These are phyloP conservation scores for Trypanosoma avium DNA, from an alignment of 208 protist species.

Conservation along the genomic window DNA sequence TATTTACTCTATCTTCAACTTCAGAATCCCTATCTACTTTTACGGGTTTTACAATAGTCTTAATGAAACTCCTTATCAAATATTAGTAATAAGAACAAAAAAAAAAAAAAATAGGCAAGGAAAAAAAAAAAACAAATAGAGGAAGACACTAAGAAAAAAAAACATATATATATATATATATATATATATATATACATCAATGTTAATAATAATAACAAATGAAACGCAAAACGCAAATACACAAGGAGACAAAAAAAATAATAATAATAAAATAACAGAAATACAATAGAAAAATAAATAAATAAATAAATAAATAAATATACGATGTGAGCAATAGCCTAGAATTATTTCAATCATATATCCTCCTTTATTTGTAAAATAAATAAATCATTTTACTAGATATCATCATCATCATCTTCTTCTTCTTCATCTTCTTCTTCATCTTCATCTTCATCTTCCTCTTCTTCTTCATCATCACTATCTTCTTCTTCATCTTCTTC, in stretches of 20 bases:
- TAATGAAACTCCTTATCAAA: no score
- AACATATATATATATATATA: no score
- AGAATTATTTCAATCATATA: no score
- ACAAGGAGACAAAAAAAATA: not conserved
- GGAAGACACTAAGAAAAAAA: no score
- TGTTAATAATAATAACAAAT: not conserved
- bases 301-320: not conserved
- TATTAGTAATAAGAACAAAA: slow-evolving; percentile 4
- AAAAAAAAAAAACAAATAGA: slow-evolving; percentile 1
- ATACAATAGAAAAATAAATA: not conserved
- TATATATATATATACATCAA: no score
- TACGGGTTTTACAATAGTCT: no score
- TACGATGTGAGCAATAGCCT: no score
- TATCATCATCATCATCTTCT: slow-evolving; percentile 28
- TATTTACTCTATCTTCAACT: no score
- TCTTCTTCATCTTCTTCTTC: slow-evolving; percentile 35
- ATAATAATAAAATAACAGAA: not conserved
- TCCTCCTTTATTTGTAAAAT: no score
- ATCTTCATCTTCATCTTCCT: slow-evolving; percentile 30
- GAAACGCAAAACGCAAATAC: not conserved
- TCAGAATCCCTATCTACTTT: no score
- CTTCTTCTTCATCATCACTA: slow-evolving; percentile 33
- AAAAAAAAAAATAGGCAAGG: slow-evolving; percentile 1
- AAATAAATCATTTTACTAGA: slow-evolving; percentile 7
- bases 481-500: slow-evolving; percentile 31